Base-by-base conservation (phyloP, 2,329 filamentous ascomycete genomes). In the Parasarocladium wereldwijsianum region DNA sequence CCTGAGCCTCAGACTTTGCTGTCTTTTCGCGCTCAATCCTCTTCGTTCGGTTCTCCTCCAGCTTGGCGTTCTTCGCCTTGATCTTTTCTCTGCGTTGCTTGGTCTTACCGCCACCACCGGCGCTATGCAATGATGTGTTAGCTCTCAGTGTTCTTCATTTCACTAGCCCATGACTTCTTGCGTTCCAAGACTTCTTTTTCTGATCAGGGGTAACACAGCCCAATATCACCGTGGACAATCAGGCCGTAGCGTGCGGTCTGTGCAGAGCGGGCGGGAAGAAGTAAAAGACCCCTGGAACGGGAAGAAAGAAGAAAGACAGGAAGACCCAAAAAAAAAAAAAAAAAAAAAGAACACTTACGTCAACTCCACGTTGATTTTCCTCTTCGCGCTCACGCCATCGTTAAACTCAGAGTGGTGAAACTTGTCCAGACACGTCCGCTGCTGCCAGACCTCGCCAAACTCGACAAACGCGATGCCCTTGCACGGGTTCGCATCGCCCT, bases 311-410 rank as follows among this genome's bases (percentile, higher is more conserved):
- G 14, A 25, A 9, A 26, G 19, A 30, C 30, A 24, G 16, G 31
- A 34, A 31, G 32, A 20, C 27, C 31, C 29, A 28, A 20, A 14
- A 18, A 22, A 22, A 27, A 29, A 14, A 27, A 19, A 32, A 21
- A 22, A 26, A 24, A 11, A 19, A 17, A 23, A 14, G 26, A 21
- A 20, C 21, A 66, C 75, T 54, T 54, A 84, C 68, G 85, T 93
- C 40, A 96, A 57, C 57, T 94, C 87, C 16, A 94, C 81, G 49
- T 93, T 94, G 45, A 96, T 92, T 55, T 76, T 80, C 43, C 87
- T 65, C 30, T 74, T 58, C 11, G 59, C 50, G 24, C 57, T 61
- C 11, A 54, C 37, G 38, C 62, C 58, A 53, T 75, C 62, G 49
- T 62, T 54, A 49, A 94, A 92, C 38, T 66, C 66, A 35, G 73